Evolutionary conservation across 495 filamentous ascomycete genomes (phyloP), one percentile per base, ranked within the genome.

Genomic region (Pyrenula aspistea): DNA sequence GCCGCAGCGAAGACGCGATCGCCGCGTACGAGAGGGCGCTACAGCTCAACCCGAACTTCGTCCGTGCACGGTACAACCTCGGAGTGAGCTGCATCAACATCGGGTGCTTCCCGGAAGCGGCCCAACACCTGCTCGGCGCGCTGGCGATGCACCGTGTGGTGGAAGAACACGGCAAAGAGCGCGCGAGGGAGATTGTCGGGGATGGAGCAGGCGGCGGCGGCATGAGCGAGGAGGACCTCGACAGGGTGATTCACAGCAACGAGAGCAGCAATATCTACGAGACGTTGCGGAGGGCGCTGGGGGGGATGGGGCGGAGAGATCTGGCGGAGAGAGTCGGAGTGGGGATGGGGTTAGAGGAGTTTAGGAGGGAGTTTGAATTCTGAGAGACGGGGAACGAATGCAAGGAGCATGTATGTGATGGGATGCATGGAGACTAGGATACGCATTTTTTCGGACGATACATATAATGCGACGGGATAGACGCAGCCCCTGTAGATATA

Each of bases 31-130:
- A 95, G 67, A 86, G 88, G 60, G 93, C 93, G 0, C 77, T 98
- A 11, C 84, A 80, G 55, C 82, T 96, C 53, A 86, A 88, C 62
- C 85, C 91, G 42, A 96, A 96, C 74, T 98, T 98, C 63, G 94
- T 97, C 22, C 86, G 93, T 36, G 93, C 93, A 2, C 83, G 93
- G 10, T 98, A 98, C 72, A 98, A 98, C 71, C 82, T 98, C 8
- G 93, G 93, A 47, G 93, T 98, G 2, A 86, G 81, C 15, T 98
- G 93, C 68, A 97, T 98, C 67, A 98, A 98, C 69, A 95, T 98
- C 59, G 91, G 91, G 21, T 96, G 91, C 70, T 91, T 86, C 65
- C 83, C 84, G 19, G 88, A 96, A 73, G 93, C 93, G 0, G 93
- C 94, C 2, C 87, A 90, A 60, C 93, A 98, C 69, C 79, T 98